Evolutionary conservation across 805 yeast species (phyloP).

Genomic region (Metschnikowia continentalis): DNA sequence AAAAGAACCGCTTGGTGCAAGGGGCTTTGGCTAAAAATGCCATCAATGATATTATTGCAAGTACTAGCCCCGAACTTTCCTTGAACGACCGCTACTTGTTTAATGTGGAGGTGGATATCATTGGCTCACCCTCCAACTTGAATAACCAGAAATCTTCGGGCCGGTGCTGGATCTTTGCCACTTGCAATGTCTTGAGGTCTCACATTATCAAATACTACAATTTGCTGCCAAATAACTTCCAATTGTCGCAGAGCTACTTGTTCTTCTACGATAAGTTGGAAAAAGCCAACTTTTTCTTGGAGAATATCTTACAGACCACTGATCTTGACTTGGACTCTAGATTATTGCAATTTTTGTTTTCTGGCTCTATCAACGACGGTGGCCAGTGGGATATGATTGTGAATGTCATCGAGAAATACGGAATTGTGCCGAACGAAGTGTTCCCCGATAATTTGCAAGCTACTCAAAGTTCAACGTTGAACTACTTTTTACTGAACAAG

Average conservation of each 20-base stretch:
- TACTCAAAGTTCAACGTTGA: constrained; percentile 52
- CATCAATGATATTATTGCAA: constrained; percentile 40
- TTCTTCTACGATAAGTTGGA: constrained; percentile 86
- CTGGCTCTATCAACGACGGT: constrained; percentile 73
- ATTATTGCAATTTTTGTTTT: constrained; percentile 59
- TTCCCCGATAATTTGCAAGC: constrained; percentile 68
- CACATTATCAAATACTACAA: constrained; percentile 58
- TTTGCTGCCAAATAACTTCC: constrained; percentile 50
- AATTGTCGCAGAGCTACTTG: constrained; percentile 72
- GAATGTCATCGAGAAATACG: constrained; percentile 74
- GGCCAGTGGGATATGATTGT: constrained; percentile 86
- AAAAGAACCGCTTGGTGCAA: constrained; percentile 50
- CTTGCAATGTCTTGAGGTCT: constrained; percentile 68
- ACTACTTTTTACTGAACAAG: constrained; percentile 60
- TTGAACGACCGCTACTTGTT: constrained; percentile 31
- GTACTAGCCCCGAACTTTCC: constrained; percentile 19
- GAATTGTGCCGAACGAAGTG: constrained; percentile 67
- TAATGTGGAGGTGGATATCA: constrained; percentile 32
- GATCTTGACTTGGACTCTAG: constrained; percentile 66
- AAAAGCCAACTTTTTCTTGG: constrained; percentile 75
- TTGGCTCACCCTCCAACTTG: constrained; percentile 33
- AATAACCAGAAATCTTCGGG: constrained; percentile 72
- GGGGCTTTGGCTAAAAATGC: constrained; percentile 50
- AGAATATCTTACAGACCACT: constrained; percentile 68
- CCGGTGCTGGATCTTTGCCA: constrained; percentile 87